These are phyloP conservation scores for Trichoderma guizhouense DNA, from an alignment of 2,329 filamentous ascomycete genomes.

Conservation along the genomic window DNA sequence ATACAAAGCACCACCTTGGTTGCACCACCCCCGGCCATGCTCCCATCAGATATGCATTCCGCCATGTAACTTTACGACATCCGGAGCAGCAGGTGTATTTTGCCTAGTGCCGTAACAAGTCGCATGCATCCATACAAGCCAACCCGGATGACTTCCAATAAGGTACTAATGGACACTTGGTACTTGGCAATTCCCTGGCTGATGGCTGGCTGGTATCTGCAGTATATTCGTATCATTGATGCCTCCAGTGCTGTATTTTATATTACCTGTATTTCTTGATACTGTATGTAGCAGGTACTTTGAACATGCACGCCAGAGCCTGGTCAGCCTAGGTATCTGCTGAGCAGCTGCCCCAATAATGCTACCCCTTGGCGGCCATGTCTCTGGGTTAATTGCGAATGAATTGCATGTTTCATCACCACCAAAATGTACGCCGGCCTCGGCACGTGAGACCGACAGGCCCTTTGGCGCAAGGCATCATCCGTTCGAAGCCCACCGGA, in stretches of 20 bases:
- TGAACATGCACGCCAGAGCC: neutral
- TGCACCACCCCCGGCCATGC: neutral
- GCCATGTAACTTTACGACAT: neutral
- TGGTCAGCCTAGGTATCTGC: neutral
- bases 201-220: neutral
- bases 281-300: neutral
- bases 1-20: neutral
- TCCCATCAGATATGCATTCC: slow-evolving; percentile 7
- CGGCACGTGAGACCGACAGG: neutral
- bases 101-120: neutral
- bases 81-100: neutral
- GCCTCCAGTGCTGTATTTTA: neutral
- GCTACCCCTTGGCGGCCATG: neutral
- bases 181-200: too few species aligned
- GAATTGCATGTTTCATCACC: neutral
- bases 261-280: neutral
- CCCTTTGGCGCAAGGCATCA: neutral
- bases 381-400: neutral
- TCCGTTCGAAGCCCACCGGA: neutral
- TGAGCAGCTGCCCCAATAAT: neutral
- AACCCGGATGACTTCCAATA: neutral
- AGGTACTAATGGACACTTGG: neutral
- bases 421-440: neutral
- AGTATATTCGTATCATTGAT: neutral
- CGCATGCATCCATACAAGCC: neutral